Conservation (phyloP, 345 rosid genomes). For the Lumnitzera racemosa region DNA sequence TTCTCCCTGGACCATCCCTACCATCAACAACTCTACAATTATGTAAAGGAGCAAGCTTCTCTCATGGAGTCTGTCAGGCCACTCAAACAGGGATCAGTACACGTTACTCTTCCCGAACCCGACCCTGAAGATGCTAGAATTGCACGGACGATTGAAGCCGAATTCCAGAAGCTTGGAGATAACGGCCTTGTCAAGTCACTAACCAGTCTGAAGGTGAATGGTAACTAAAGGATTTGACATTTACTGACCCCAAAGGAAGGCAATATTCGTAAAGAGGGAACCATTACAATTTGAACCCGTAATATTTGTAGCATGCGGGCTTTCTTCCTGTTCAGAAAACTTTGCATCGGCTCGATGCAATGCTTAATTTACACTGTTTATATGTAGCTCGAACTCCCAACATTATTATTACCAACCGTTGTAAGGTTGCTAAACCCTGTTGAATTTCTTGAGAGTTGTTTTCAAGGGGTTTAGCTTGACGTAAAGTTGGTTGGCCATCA, state of each 20-base stretch:
- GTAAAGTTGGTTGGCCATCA: too few relatives aligned
- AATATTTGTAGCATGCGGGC: too few relatives aligned
- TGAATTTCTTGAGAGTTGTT: too few relatives aligned
- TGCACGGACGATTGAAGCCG: constrained; percentile 54
- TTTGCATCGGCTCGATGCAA: too few relatives aligned
- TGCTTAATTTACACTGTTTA: too few relatives aligned
- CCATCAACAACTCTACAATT: constrained; percentile 80
- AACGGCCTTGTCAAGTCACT: constrained; percentile 27
- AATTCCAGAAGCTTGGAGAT: constrained; percentile 57
- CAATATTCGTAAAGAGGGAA: too few relatives aligned
- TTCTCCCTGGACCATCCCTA: constrained; percentile 78
- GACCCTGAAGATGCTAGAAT: constrained; percentile 47
- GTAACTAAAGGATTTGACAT: constrained; percentile 12
- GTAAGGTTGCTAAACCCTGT: too few relatives aligned
- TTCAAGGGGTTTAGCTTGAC: too few relatives aligned
- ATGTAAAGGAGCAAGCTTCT: constrained; percentile 49
- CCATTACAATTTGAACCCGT: too few relatives aligned
- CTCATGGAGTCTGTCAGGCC: constrained; percentile 26
- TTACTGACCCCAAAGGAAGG: constrained; percentile 7
- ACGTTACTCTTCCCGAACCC: constrained; percentile 62
- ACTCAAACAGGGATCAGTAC: constrained; percentile 71
- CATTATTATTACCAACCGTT: too few relatives aligned
- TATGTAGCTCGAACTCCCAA: too few relatives aligned
- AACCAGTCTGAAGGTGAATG: constrained; percentile 30
- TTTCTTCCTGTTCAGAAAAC: too few relatives aligned